Evolutionary conservation across 2,329 filamentous ascomycete genomes (phyloP), one percentile per base, ranked within the genome.

Genomic region (Claviceps fusiformis): DNA sequence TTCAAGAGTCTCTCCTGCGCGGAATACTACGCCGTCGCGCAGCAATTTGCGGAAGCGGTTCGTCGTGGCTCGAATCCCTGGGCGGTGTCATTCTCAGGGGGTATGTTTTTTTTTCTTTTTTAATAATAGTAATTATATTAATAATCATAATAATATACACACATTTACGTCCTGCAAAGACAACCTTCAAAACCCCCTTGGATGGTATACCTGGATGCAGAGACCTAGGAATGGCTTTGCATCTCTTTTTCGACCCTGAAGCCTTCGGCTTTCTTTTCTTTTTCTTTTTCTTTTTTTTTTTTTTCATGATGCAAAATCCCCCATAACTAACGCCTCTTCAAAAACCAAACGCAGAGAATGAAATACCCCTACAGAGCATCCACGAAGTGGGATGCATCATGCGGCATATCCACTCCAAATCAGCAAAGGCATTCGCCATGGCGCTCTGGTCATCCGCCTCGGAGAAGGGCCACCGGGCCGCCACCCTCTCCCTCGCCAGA

Each of bases 401-500:
- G 53, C 57, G 58, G 17, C 45, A 62, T 10, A 55, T 61, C 27
- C 50, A 39, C 3, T 52, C 60, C 15, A 13, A 43, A 3, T 50
- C 50, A 41, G 51, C 57, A 9, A 55, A 56, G 8, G 54, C 51
- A 5, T 62, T 68, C 24, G 55, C 61, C 35, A 51, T 58, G 0
- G 57, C 57, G 19, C 57, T 72, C 54, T 68, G 70, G 62, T 56
- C 62, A 41, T 61, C 63, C 5, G 69, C 70, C 10, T 65, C 69
- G 1, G 63, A 62, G 15, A 60, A 62, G 52, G 65, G 68, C 35
- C 60, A 67, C 54, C 58, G 58, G 4, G 57, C 62, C 33, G 64
- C 70, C 19, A 68, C 66, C n/a, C 54, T 72, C 11, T 64, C 62
- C 2, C 54, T 67, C 3, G 59, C 58, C 15, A 57, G 62, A 27